Conservation (phyloP, 345 rosid species). For the Aethionema arabicum region DNA sequence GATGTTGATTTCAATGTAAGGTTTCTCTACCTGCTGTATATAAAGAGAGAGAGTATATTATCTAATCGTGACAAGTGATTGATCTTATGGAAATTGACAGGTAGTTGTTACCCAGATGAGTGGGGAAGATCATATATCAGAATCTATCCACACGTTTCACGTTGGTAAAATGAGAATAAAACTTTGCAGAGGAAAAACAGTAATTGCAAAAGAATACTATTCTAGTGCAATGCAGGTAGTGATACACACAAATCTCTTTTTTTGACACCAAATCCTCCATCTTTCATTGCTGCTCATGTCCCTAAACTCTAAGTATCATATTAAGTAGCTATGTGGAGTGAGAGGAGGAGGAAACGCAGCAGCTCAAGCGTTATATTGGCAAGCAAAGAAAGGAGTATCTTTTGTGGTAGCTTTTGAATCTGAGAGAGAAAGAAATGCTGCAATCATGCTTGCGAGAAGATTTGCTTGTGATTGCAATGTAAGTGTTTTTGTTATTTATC, state of each 20-base stretch:
- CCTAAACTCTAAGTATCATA: not conserved
- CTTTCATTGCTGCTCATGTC: not conserved
- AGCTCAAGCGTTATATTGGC: conserved; percentile 93
- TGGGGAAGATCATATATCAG: conserved; percentile 66
- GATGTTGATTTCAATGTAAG: conserved; percentile 87
- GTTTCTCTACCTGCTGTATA: conserved; percentile 8
- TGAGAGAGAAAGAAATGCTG: conserved; percentile 82
- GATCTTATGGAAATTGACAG: conserved; percentile 35
- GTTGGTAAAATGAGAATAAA: conserved; percentile 98
- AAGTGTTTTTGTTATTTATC: conserved; percentile 35
- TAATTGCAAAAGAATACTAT: conserved; percentile 83
- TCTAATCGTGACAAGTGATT: not conserved
- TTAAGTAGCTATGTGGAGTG: conserved; percentile 82
- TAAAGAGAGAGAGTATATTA: not conserved
- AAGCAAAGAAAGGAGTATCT: conserved; percentile 65
- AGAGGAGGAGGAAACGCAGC: conserved; percentile 99
- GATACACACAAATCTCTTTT: not conserved
- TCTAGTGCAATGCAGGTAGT: conserved; percentile 83
- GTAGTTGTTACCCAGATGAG: conserved; percentile 79
- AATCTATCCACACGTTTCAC: conserved; percentile 80
- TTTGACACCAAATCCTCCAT: not conserved
- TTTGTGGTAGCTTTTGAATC: conserved; percentile 88
- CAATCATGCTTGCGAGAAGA: conserved; percentile 90
- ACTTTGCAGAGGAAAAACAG: conserved; percentile 70
- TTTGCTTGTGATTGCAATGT: conserved; percentile 98